Conservation (phyloP, 2,329 filamentous ascomycete genomes). For the Exophiala bonariae region DNA sequence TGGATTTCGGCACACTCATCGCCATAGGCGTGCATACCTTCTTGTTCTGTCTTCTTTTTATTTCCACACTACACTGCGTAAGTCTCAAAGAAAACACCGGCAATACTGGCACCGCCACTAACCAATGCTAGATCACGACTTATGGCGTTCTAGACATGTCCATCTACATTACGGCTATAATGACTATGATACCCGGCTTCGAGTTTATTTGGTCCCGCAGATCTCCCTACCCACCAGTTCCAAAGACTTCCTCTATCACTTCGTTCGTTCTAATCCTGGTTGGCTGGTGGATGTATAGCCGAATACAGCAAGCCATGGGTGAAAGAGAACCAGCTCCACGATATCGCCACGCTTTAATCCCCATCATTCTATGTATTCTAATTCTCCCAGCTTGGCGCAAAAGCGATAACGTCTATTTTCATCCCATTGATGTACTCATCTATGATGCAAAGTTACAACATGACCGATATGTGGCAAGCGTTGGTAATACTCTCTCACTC, state of each 20-base stretch:
- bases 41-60: slow-evolving; percentile 34
- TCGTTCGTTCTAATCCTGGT: slow-evolving; percentile 26
- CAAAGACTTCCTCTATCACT: slow-evolving; percentile 16
- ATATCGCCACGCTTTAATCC: slow-evolving; percentile 11
- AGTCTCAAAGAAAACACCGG: slow-evolving; percentile 27
- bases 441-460: slow-evolving; percentile 50
- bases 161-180: slow-evolving; percentile 19
- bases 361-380: slow-evolving; percentile 43
- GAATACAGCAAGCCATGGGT: slow-evolving; percentile 21
- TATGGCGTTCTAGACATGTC: slow-evolving; percentile 25
- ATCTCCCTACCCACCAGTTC: slow-evolving; percentile 27
- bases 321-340: slow-evolving; percentile 12
- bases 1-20: slow-evolving; percentile 29
- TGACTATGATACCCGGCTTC: slow-evolving; percentile 24
- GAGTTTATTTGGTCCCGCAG: slow-evolving; percentile 25
- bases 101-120: slow-evolving; percentile 7
- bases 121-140: slow-evolving; percentile 22
- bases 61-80: slow-evolving; percentile 43
- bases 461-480: slow-evolving; percentile 49
- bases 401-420: slow-evolving; percentile 41
- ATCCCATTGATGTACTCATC: slow-evolving; percentile 59
- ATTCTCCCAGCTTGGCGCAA: slow-evolving; percentile 42
- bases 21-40: slow-evolving; percentile 39
- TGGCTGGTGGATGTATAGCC: slow-evolving; percentile 22
- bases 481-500: slow-evolving; percentile 49